Conservation (phyloP, 305 asterid genomes). For the Euphrasia arctica region DNA sequence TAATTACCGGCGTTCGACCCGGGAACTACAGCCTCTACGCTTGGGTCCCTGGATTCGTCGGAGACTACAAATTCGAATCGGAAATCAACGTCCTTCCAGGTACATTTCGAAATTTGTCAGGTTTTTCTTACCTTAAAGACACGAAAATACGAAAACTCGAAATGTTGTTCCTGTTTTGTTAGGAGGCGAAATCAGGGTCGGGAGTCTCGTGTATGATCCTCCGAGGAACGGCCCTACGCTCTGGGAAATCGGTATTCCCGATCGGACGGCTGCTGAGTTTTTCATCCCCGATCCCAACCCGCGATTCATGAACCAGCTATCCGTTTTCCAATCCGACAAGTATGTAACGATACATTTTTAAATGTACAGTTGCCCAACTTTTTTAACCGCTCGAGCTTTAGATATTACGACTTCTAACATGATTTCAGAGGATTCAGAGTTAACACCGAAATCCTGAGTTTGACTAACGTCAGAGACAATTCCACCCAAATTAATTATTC, state of each 20-base stretch:
- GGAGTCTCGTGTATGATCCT: conserved; percentile 45
- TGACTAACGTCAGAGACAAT: too few relatives aligned
- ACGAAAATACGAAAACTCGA: not conserved
- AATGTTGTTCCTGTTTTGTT: not conserved
- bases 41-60: conserved; percentile 80
- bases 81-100: conserved; percentile 51
- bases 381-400: too few relatives aligned
- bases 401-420: too few relatives aligned
- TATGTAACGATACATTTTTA: conserved; percentile 28
- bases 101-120: conserved; percentile 3
- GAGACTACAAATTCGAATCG: conserved; percentile 51
- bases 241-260: conserved; percentile 94
- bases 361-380: too few relatives aligned
- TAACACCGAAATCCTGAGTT: too few relatives aligned
- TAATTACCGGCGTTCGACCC: conserved; percentile 40
- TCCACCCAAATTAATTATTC: too few relatives aligned
- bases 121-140: not conserved
- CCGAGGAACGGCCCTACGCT: conserved; percentile 79
- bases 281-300: conserved; percentile 75
- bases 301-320: conserved; percentile 53
- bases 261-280: conserved; percentile 75
- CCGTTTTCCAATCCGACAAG: conserved; percentile 41
- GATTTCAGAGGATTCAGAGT: too few relatives aligned
- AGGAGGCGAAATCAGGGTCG: conserved; percentile 48
- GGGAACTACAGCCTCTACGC: conserved; percentile 74